Evolutionary conservation across 2,329 filamentous ascomycete genomes (phyloP), one percentile per base, ranked within the genome.

Genomic region (Arthrinium phaeospermum): DNA sequence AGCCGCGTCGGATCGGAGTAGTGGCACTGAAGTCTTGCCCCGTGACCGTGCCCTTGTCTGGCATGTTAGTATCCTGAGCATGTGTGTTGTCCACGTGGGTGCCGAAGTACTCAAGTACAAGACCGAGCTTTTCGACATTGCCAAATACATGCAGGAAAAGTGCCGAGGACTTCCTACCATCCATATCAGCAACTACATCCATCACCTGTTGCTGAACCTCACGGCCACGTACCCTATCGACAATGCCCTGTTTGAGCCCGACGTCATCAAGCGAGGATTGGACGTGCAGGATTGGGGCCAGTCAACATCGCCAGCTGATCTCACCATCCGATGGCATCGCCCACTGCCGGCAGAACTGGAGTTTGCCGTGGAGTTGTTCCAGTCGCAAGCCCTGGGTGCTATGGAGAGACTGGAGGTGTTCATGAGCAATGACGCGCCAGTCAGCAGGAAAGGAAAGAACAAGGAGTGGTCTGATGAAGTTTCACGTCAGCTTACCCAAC

Each of bases 391-490:
- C 7, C 90, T 90, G 72, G 91, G 90, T 53, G 95, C 96, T 1
- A 89, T 96, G 73, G 86, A 91, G 72, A 91, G 94, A 74, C 84
- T 99, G 16, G 89, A 90, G 74, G 89, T 92, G 10, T 87, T 99
- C n/a, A 97, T 94, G 79, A 92, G 93, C 74, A 91, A 94, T 67
- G 89, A 92, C 47, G 92, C 95, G 1, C 92, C 91, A 2, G 92
- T 98, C 70, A 97, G 95, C 81, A 90, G 96, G 72, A 96, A 95
- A 76, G 96, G 96, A 49, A 98, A 96, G 81, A 97, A 97, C 77
- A 99, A 98, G 82, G 96, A 98, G 78, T 99, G 96, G 96, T 98
- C 96, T 0, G 96, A 99, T 80, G 97, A 99, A 81, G 92, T 98
- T 41, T 96, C 95, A 1, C 88, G 96, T 71, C 94, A 98, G 76